These are phyloP conservation scores for Nasturtium officinale DNA, from an alignment of 345 rosid species.

Conservation along the genomic window DNA sequence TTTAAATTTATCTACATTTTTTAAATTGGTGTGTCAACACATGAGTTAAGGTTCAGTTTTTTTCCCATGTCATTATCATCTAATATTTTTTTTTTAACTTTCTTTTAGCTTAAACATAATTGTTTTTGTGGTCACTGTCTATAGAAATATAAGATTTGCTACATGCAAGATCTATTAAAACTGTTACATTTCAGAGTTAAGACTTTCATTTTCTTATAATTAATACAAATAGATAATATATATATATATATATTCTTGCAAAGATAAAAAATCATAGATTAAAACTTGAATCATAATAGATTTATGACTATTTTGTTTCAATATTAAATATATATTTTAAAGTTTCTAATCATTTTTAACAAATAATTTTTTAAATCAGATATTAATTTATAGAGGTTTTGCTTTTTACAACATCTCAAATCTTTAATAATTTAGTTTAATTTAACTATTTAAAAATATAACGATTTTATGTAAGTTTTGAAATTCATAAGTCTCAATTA, in stretches of 20 bases:
- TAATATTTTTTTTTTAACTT: neutral
- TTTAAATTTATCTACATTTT: neutral
- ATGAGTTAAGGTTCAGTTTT: neutral
- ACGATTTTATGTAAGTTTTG: neutral
- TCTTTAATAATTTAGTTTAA: neutral
- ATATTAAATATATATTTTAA: too few relatives aligned
- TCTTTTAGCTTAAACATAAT: neutral
- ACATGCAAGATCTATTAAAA: neutral
- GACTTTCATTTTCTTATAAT: neutral
- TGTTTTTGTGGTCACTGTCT: neutral
- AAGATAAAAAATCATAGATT: too few relatives aligned
- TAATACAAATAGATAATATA: constrained; percentile 7
- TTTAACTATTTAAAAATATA: neutral
- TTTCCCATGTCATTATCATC: neutral
- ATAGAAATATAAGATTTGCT: neutral
- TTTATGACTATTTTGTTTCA: neutral
- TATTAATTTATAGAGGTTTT: too few relatives aligned
- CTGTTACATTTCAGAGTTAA: neutral
- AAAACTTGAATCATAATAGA: neutral
- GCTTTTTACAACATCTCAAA: too few relatives aligned
- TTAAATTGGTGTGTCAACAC: neutral
- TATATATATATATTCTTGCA: neutral
- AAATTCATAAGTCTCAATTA: neutral
- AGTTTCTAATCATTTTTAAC: too few relatives aligned
- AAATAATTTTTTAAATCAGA: too few relatives aligned